Evolutionary conservation across 208 protist genomes (phyloP), one percentile per base, ranked within the genome.

Genomic region (Leishmania martiniquensis): DNA sequence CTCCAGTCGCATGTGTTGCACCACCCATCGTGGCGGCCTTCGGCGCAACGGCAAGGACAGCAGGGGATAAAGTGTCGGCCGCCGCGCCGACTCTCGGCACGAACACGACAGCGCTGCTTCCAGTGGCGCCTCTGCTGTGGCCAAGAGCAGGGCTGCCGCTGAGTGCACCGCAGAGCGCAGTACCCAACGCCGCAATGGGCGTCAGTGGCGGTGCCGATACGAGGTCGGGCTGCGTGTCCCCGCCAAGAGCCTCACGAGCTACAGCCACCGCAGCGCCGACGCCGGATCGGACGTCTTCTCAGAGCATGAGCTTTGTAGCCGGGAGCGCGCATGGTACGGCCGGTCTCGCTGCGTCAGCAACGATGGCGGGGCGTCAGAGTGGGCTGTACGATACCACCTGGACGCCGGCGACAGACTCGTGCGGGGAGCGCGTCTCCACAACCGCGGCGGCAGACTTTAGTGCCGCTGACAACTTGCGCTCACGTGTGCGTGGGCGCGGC

Each of bases 1-100:
- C 63, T 57, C 55, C 69, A 17, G n/a, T 76, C 17, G 15, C 71
- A 7, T 55, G 75, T 5, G 55, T 75, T n/a, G 60, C 52, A n/a
- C 39, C 73, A 13, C 32, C 73, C 12, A 72, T 32, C 52, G n/a
- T 63, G 47, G 49, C 13, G 15, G 45, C 75, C 13, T 42, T 59
- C 32, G 55, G n/a, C 22, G 54, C 80, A 0, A 13, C 54, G 51
- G 15, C 70, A 4, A 17, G 10, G 39, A 57, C 45, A 1, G 45
- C 37, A 42, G 44, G 68, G 47, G 32, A 13, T 39, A 47, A 57
- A 42, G 70, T 42, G 32, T 29, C 52, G 49, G 22, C 34, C 17
- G 70, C 52, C 70, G 29, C 70, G 7, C 70, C 52, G 20, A 10
- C 45, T 47, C 32, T 74, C 15, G 34, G 42, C 6, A 29, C 70